These are phyloP conservation scores for Alternaria solani DNA, from an alignment of 2,329 filamentous ascomycete species.

Conservation along the genomic window DNA sequence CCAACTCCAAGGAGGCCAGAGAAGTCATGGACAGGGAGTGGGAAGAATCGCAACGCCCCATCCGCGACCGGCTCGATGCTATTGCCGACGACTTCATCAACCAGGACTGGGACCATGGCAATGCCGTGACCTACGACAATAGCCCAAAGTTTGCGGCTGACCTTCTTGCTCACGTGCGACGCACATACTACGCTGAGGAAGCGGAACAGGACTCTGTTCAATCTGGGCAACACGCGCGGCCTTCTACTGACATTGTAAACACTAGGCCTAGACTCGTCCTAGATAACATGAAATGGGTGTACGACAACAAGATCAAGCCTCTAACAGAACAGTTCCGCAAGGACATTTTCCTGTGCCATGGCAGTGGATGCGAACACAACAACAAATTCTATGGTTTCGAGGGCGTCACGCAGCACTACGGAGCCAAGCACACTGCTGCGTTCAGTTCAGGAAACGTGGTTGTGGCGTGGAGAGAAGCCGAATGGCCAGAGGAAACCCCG, in stretches of 20 bases:
- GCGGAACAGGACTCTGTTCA: slow-evolving; percentile 60
- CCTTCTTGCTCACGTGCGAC: slow-evolving; percentile 72
- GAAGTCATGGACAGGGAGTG: slow-evolving; percentile 73
- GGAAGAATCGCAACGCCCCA: slow-evolving; percentile 73
- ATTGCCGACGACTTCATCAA: slow-evolving; percentile 76
- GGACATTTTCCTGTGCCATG: slow-evolving; percentile 78
- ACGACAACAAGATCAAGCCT: slow-evolving; percentile 77
- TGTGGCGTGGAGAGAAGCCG: slow-evolving; percentile 77
- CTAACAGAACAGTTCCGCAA: slow-evolving; percentile 71
- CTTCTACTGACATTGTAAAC: slow-evolving; percentile 40
- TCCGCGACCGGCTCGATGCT: slow-evolving; percentile 69
- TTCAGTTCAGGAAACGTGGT: slow-evolving; percentile 76
- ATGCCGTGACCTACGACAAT: slow-evolving; percentile 69
- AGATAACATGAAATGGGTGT: slow-evolving; percentile 88
- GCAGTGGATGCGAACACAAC: slow-evolving; percentile 67
- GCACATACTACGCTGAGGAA: slow-evolving; percentile 70
- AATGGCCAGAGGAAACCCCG: slow-evolving; percentile 79
- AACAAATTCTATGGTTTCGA: slow-evolving; percentile 78
- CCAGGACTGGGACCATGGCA: slow-evolving; percentile 70
- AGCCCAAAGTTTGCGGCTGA: slow-evolving; percentile 75
- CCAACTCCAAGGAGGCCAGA: slow-evolving; percentile 60
- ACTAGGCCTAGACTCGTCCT: slow-evolving; percentile 72
- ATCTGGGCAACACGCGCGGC: slow-evolving; percentile 4
- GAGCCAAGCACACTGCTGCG: slow-evolving; percentile 77
- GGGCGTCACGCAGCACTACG: slow-evolving; percentile 81